These are phyloP conservation scores for Debaryomyces hansenii DNA, from an alignment of 805 yeast genomes.

Conservation along the genomic window DNA sequence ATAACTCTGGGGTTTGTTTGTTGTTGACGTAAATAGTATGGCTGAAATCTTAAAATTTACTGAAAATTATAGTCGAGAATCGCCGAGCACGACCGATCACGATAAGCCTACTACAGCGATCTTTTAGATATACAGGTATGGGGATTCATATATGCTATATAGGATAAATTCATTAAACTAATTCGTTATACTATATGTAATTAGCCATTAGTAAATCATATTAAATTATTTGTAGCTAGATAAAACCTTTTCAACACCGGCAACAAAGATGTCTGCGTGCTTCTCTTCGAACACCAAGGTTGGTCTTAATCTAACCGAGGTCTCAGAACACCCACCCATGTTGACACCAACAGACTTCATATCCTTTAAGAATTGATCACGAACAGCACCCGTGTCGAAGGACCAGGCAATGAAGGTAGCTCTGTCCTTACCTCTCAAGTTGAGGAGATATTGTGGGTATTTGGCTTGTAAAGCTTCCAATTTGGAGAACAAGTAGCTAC, in stretches of 20 bases:
- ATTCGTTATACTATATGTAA: too few relatives aligned
- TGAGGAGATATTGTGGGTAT: conserved; percentile 52
- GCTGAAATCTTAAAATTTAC: too few relatives aligned
- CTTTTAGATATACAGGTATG: too few relatives aligned
- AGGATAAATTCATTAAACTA: too few relatives aligned
- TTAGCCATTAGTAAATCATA: too few relatives aligned
- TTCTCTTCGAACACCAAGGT: conserved; percentile 74
- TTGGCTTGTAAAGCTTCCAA: conserved; percentile 52
- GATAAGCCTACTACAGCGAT: too few relatives aligned
- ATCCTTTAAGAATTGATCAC: conserved; percentile 61
- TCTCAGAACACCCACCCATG: conserved; percentile 83
- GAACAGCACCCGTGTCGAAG: conserved; percentile 48
- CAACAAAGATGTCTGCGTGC: conserved; percentile 70
- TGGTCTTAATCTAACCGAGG: conserved; percentile 79
- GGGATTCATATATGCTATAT: too few relatives aligned
- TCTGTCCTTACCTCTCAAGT: conserved; percentile 71
- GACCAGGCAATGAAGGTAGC: conserved; percentile 88
- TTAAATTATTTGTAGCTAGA: conserved; percentile 21
- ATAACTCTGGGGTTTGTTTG: too few relatives aligned
- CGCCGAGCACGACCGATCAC: too few relatives aligned
- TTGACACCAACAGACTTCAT: conserved; percentile 70
- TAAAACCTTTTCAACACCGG: conserved; percentile 38
- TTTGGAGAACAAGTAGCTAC: conserved; percentile 61
- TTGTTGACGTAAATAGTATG: too few relatives aligned
- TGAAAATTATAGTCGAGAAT: too few relatives aligned